These are phyloP conservation scores for Termitomyces sp. DNA, from an alignment of 768 basidiomycete species.

Conservation along the genomic window DNA sequence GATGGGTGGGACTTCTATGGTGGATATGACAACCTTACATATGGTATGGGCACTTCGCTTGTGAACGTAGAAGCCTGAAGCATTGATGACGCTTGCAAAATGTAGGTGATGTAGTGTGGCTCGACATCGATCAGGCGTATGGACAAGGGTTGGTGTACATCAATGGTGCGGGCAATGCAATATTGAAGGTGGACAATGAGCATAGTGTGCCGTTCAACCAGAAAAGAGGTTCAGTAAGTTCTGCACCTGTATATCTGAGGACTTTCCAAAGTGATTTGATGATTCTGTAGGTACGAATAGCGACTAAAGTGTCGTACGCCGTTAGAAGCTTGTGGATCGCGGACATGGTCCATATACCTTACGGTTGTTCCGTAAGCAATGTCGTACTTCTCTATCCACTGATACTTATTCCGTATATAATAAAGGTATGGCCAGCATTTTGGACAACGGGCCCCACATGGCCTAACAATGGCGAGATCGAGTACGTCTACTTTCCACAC, in stretches of 20 bases:
- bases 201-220: constrained; percentile 48
- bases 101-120: constrained; percentile 60
- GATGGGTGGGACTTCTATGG: constrained; percentile 54
- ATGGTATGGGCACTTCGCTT: constrained; percentile 19
- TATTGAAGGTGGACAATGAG: constrained; percentile 73
- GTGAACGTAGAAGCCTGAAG: background rate
- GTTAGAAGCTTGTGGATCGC: constrained; percentile 43
- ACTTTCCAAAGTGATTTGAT: background rate
- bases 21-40: constrained; percentile 43
- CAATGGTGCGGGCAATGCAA: constrained; percentile 56
- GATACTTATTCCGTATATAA: background rate
- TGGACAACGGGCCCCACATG: constrained; percentile 42
- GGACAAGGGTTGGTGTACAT: constrained; percentile 53
- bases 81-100: constrained; percentile 16
- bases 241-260: constrained; percentile 1
- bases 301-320: constrained; percentile 37
- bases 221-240: constrained; percentile 56
- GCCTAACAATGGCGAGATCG: constrained; percentile 49
- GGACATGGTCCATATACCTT: constrained; percentile 46
- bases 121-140: constrained; percentile 43
- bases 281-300: constrained; percentile 37
- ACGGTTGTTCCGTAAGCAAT: constrained; percentile 45
- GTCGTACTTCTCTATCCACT: background rate
- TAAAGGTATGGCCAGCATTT: constrained; percentile 46
- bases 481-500: constrained; percentile 20